A percentile compares a stretch with the other conserved stretches of the same genome.
These are phyloP conservation scores for Rhodotorula kratochvilovae DNA, from an alignment of 768 basidiomycete species.

Conservation along the genomic window DNA sequence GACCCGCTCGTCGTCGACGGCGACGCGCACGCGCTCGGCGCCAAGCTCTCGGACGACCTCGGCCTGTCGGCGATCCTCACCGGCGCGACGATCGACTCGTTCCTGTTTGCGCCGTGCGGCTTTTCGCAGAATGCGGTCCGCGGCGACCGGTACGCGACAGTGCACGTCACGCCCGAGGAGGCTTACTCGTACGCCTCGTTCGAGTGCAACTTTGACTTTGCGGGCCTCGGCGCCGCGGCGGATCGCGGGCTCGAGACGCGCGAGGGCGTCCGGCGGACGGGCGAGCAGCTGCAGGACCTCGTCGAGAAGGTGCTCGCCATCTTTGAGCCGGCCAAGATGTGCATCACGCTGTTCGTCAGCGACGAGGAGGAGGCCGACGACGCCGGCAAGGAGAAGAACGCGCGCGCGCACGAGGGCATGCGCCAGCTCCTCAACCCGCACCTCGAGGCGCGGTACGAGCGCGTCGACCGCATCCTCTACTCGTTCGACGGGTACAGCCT, in stretches of 20 bases:
- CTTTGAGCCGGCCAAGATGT: conserved; percentile 81
- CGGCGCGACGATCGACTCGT: conserved; percentile 78
- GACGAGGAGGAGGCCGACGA: conserved; percentile 50
- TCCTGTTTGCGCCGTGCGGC: conserved; percentile 89
- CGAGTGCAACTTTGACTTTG: conserved; percentile 86
- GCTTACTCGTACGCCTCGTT: conserved; percentile 99
- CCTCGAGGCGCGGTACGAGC: conserved; percentile 55
- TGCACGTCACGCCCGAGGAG: conserved; percentile 96
- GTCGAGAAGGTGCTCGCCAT: conserved; percentile 84
- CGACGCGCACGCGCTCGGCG: conserved; percentile 55
- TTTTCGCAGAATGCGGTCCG: conserved; percentile 87
- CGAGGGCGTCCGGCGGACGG: conserved; percentile 54
- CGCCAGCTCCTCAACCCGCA: conserved; percentile 48
- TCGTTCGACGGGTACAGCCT: conserved; percentile 54
- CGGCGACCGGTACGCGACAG: conserved; percentile 92
- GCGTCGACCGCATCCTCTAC: conserved; percentile 97
- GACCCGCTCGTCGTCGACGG: conserved; percentile 46
- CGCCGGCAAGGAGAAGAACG: conserved; percentile 23
- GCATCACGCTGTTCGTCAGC: conserved; percentile 82
- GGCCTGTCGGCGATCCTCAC: conserved; percentile 83
- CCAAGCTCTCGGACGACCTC: conserved; percentile 60
- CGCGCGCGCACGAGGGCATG: conserved; percentile 37
- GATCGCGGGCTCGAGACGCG: neutral
- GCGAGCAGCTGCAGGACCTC: conserved; percentile 58
- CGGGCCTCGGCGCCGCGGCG: conserved; percentile 43